Evolutionary conservation across 2,329 filamentous ascomycete genomes (phyloP), one percentile per base, ranked within the genome.

Genomic region (Fusarium chlamydosporum): DNA sequence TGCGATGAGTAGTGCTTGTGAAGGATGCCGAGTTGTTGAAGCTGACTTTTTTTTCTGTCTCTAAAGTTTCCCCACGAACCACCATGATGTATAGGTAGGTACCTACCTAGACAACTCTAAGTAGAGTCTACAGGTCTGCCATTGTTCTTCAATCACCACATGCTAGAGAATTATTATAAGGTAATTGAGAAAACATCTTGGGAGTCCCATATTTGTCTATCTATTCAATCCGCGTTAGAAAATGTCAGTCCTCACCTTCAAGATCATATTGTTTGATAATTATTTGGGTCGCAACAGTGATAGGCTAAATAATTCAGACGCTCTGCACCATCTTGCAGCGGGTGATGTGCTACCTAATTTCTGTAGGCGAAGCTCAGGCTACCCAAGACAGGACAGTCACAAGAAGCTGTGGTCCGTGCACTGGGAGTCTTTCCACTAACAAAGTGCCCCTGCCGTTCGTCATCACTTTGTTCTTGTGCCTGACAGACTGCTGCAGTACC

Each of bases 351-450:
- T 29, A 29, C 11, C 10, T 29, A 9, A 9, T 29, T 29, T 29
- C 29, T 29, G 7, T 3, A 29, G 8, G 29, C 29, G 2, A 29
- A 29, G 29, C 29, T 29, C 29, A 29, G 29, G 29, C 29, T 29
- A 29, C n/a, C n/a, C n/a, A n/a, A n/a, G n/a, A n/a, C n/a, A n/a
- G n/a, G 29, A 29, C 29, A 29, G 29, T 11, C 23, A 23, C 27
- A 59, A 70, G 54, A 67, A 45, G 57, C 50, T 50, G 20, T 68
- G 67, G 67, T 57, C 59, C 47, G 67, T 70, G 67, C 67, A 15
- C 3, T 9, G 6, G 13, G 40, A 59, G 33, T 53, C 48, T 54
- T 59, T 20, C 10, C 53, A 59, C 53, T 62, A 64, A 65, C 42
- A 55, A 45, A 37, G 27, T 29, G 59, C 52, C 55, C 47, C 55